Conservation (phyloP, 208 protist species). For the Wallacemonas sp. region DNA sequence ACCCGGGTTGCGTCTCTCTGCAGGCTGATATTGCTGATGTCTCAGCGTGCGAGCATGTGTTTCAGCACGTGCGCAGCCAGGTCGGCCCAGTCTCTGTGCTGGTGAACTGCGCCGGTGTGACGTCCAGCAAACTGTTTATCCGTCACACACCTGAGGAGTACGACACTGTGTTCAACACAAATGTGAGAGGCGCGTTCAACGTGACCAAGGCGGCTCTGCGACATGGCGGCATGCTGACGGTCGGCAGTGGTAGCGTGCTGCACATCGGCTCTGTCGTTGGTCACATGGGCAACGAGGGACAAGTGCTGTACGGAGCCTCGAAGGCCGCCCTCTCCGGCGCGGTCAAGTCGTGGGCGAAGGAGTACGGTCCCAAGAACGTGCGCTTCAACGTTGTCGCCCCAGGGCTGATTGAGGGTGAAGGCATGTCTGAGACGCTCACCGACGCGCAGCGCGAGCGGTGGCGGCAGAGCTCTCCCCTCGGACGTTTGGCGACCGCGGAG, state of each 20-base stretch:
- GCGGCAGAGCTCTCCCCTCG: conserved; percentile 51
- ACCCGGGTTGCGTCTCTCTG: conserved; percentile 36
- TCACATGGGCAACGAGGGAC: conserved; percentile 77
- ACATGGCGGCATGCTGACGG: conserved; percentile 67
- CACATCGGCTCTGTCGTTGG: conserved; percentile 83
- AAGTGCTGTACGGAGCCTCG: conserved; percentile 88
- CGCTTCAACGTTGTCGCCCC: conserved; percentile 92
- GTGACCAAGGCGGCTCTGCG: conserved; percentile 73
- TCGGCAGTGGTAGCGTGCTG: conserved; percentile 55
- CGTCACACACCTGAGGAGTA: conserved; percentile 67
- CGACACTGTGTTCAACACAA: conserved; percentile 72
- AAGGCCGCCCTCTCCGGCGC: conserved; percentile 89
- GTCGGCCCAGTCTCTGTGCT: conserved; percentile 62
- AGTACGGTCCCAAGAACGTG: conserved; percentile 81
- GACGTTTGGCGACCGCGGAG: conserved; percentile 62
- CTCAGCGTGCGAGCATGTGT: conserved; percentile 54
- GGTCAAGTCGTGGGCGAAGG: conserved; percentile 73
- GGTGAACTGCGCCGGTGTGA: conserved; percentile 83
- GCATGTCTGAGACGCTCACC: conserved; percentile 66
- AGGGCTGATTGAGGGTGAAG: conserved; percentile 82
- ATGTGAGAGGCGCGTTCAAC: conserved; percentile 67
- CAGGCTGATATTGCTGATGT: conserved; percentile 42
- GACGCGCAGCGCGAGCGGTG: conserved; percentile 53
- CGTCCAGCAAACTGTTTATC: conserved; percentile 70
- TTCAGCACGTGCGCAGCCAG: conserved; percentile 35